A percentile compares a stretch with the other conserved stretches of the same genome.
phyloP scores from a whole-genome alignment of 352 stramenopile genomes.

The Plasmopara muralis region DNA sequence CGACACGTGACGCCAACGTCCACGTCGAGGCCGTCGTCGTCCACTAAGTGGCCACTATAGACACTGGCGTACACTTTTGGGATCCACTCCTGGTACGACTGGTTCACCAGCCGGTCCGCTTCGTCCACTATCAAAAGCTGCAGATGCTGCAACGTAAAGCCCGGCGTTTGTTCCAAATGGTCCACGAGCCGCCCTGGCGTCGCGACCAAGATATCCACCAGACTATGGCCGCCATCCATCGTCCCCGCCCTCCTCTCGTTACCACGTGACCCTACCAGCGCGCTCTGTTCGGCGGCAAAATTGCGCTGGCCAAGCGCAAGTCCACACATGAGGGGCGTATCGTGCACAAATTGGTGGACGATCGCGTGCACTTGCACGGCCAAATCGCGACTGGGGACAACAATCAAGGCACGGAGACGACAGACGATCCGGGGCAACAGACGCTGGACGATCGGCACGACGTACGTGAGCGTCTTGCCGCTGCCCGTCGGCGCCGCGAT shows the following conservation, averaged over 20 bases:
- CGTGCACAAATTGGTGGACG: conserved; percentile 46
- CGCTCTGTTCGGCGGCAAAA: conserved; percentile 73
- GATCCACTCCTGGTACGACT: conserved; percentile 98
- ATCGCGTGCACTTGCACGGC: conserved; percentile 87
- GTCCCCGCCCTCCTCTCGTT: conserved; percentile 2
- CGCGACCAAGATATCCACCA: conserved; percentile 96
- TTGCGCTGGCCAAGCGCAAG: conserved; percentile 90
- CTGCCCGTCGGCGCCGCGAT: conserved; percentile 95
- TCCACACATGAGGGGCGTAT: conserved; percentile 83
- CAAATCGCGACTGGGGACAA: conserved; percentile 96
- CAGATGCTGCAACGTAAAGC: conserved; percentile 96
- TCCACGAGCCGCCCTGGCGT: conserved; percentile 96
- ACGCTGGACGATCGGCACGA: conserved; percentile 92
- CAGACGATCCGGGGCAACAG: conserved; percentile 75
- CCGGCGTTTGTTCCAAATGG: conserved; percentile 94
- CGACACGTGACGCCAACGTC: conserved; percentile 47
- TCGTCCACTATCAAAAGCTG: conserved; percentile 97
- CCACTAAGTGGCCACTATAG: conserved; percentile 57
- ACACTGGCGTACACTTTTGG: conserved; percentile 85
- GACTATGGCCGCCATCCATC: conserved; percentile 59
- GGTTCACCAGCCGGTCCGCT: conserved; percentile 94
- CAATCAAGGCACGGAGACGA: conserved; percentile 90
- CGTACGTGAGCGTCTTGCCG: conserved; percentile 97
- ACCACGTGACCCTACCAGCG: conserved; percentile 45
- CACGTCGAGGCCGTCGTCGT: conserved; percentile 21